Evolutionary conservation across 169 alveolate genomes (phyloP), one percentile per base, ranked within the genome.

Genomic region (Hepatocystis sp.): DNA sequence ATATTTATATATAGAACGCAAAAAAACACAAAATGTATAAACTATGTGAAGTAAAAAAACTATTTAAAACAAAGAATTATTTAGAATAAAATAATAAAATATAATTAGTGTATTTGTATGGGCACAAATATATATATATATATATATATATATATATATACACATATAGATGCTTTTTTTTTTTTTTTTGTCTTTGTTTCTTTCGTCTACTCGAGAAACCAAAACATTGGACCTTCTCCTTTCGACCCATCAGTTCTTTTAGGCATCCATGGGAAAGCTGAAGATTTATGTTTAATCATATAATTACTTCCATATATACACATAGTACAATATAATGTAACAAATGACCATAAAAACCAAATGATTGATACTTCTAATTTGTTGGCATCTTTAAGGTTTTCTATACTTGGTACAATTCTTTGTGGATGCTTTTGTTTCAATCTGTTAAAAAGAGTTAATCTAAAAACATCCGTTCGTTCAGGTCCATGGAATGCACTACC

Each of bases 401-500:
- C 90, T 17, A 71, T 21, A 63, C 85, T 85, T 51, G 97, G 97
- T 11, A 94, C 96, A 42, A 85, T 85, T 40, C 97, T 93, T 52
- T 93, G 97, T 11, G 95, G 93, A 56, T 95, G 95, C 65, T 91
- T 67, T 66, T 91, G 95, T 84, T 92, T 94, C 78, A 95, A 91
- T 8, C 97, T 84, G 91, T 95, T 95, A 94, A 91, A 95, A 84
- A 95, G 85, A 44, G 88, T 94, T 40, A 95, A 90, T 56, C 95
- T 28, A 52, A 93, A 58, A 36, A 91, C 92, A 52, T 95, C 98
- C 15, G 94, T 92, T 66, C 95, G 67, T 90, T 95, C 98, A 4
- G 98, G 98, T 5, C 98, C 98, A 53, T 95, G 98, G 15, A 93
- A 76, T 10, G 96, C 98, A 30, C 91, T 67, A 7, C 98, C 98